Base-by-base conservation (phyloP, 495 filamentous ascomycete genomes). In the Neurospora intermedia region DNA sequence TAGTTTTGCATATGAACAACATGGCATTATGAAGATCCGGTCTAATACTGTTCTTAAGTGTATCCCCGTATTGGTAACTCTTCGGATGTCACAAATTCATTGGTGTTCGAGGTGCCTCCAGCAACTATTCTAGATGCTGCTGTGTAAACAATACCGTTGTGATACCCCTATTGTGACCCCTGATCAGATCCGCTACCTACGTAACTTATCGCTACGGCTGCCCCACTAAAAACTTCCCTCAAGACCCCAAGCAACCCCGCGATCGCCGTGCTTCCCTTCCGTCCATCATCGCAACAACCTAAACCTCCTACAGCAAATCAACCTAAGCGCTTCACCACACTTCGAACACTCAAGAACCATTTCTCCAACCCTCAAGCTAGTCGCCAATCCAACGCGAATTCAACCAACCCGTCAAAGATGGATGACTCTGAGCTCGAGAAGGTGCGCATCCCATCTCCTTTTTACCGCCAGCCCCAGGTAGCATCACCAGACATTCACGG, bases 401-500 rank as follows among this genome's bases (percentile, higher is more conserved):
- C 70, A 16, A n/a, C 35, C 18, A 27, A 72, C 31, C 11, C 11
- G 27, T 31, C 70, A 71, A 84, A 43, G 72, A 94, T 96, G 93
- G 91, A 90, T n/a, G 93, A 96, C 85, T 87, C 91, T 79, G 93
- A 97, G 79, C 83, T 97, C 71, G 93, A 94, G 81, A 89, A 93
- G 85, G 92, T 93, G 72, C 73, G 83, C 73, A 43, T 15, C 31
- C 11, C 6, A 20, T n/a, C 39, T n/a, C 9, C 13, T 18, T 39
- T 69, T 31, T 27, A 5, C 18, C 6, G 13, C 31, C 39, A 43
- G 43, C 48, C 9, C 27, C 11, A 10, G 11, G 48, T 15, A 70
- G 48, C 48, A 45, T 45, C 43, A 16, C n/a, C 43, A 45, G 43
- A 10, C 43, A 10, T 46, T 8, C 43, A n/a, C 2, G 6, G 18